A percentile compares a stretch with the other conserved stretches of the same genome.
phyloP scores from a whole-genome alignment of 768 basidiomycete species.

The Tephrocybe sp. region DNA sequence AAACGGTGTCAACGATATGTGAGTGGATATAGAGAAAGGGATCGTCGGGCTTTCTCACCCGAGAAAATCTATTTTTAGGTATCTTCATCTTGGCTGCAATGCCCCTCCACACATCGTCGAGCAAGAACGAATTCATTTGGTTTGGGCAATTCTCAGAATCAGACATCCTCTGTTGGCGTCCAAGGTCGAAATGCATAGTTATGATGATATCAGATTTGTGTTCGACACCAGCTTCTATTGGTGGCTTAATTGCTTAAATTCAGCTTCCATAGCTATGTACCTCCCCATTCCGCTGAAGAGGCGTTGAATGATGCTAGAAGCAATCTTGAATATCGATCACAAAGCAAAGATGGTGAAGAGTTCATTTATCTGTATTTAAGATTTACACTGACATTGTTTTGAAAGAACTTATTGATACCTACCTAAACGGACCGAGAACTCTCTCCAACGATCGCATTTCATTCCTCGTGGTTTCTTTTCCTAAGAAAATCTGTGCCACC shows the following conservation, averaged over 20 bases:
- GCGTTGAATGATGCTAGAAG: conserved; percentile 48
- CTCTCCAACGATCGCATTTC: conserved; percentile 68
- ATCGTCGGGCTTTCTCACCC: neutral
- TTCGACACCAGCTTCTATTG: conserved; percentile 31
- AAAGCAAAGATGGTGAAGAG: conserved; percentile 53
- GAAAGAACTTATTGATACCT: conserved; percentile 61
- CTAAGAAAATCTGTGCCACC: conserved; percentile 5
- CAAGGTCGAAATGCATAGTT: conserved; percentile 55
- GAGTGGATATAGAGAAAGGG: conserved; percentile 18
- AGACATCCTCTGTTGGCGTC: conserved; percentile 76
- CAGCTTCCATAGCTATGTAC: conserved; percentile 40
- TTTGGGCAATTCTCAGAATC: conserved; percentile 72
- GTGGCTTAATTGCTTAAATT: neutral
- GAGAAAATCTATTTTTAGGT: conserved; percentile 46
- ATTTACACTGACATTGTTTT: conserved; percentile 8
- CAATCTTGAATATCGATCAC: conserved; percentile 49
- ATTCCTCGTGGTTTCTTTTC: conserved; percentile 50
- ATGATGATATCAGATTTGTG: conserved; percentile 69
- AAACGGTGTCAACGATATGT: conserved; percentile 88
- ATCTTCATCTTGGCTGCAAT: conserved; percentile 70
- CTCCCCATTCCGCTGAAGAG: conserved; percentile 41
- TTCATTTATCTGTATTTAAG: neutral
- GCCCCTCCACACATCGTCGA: conserved; percentile 44
- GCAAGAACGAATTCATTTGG: conserved; percentile 48
- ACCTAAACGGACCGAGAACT: conserved; percentile 77